Percentiles rank a stretch among this genome's conserved stretches.
phyloP scores from a whole-genome alignment of 2,329 filamentous ascomycete genomes.

The Calcarisporium arbuscula region DNA sequence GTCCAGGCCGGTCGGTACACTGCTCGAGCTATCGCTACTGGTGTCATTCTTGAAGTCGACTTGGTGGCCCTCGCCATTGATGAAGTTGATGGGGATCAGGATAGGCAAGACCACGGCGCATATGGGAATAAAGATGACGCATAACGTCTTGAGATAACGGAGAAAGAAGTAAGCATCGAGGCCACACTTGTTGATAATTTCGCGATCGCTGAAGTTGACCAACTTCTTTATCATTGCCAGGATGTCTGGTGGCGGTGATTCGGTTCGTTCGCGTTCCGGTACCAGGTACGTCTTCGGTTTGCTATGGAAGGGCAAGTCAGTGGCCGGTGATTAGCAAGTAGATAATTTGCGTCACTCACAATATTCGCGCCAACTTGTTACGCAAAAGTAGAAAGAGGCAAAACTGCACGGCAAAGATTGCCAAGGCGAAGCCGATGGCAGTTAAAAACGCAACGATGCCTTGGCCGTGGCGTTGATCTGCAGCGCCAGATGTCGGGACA shows the following conservation, averaged over 20 bases:
- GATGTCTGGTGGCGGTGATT: conserved; percentile 57
- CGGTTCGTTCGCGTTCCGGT: conserved; percentile 74
- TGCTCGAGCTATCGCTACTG: conserved; percentile 17
- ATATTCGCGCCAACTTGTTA: conserved; percentile 75
- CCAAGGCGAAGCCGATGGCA: conserved; percentile 55
- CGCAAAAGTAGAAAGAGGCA: conserved; percentile 70
- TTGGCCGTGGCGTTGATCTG: conserved; percentile 23
- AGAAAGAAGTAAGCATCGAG: conserved; percentile 97
- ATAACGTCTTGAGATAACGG: conserved; percentile 68
- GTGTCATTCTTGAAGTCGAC: conserved; percentile 33
- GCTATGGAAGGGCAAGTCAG: conserved; percentile 30
- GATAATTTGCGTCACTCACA: conserved; percentile 46
- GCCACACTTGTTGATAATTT: conserved; percentile 91
- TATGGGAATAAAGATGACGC: conserved; percentile 88
- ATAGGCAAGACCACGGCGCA: conserved; percentile 74
- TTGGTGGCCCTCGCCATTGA: conserved; percentile 60
- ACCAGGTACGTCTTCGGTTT: conserved; percentile 83
- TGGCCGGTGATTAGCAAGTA: not conserved
- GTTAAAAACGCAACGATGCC: conserved; percentile 49
- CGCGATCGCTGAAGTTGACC: conserved; percentile 63
- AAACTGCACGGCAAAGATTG: conserved; percentile 59
- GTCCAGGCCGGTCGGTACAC: conserved; percentile 58
- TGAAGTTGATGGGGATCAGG: conserved; percentile 75
- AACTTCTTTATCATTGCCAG: conserved; percentile 51
- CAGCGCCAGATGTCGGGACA: conserved; percentile 3